Percentiles rank a stretch among this genome's conserved stretches.
Conservation (phyloP, 345 rosid genomes). For the Sonneratia alba region DNA sequence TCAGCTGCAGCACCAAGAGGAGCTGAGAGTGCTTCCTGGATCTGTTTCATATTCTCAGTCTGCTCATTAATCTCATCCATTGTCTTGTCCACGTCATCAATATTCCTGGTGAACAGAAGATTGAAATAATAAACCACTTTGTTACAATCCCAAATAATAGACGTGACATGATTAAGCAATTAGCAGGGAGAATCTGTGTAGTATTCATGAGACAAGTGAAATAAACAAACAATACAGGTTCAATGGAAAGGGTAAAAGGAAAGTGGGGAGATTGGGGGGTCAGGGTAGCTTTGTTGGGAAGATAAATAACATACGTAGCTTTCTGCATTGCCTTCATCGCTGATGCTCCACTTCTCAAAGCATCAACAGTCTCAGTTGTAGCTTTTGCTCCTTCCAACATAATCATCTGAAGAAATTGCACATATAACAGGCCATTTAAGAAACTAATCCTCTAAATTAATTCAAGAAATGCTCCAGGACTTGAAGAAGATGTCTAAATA, state of each 20-base stretch:
- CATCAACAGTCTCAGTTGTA: constrained; percentile 93
- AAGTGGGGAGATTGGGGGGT: no score
- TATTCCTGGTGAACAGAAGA: constrained; percentile 17
- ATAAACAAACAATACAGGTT: not conserved
- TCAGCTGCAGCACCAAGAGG: constrained; percentile 28
- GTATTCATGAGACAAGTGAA: not conserved
- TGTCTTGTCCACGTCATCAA: constrained; percentile 37
- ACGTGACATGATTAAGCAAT: not conserved
- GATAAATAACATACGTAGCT: constrained; percentile 5
- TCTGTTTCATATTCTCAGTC: constrained; percentile 41
- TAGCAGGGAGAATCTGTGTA: not conserved
- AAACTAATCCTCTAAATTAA: not conserved
- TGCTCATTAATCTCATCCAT: constrained; percentile 44
- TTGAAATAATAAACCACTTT: not conserved
- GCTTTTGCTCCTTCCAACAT: constrained; percentile 96
- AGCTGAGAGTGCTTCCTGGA: constrained; percentile 33
- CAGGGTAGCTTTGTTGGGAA: not conserved
- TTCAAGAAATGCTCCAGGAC: not conserved
- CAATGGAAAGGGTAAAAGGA: no score
- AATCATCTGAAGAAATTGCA: constrained; percentile 52
- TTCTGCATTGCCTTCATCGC: constrained; percentile 85
- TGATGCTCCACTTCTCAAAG: constrained; percentile 87
- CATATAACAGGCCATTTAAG: not conserved
- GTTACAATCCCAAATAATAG: not conserved
- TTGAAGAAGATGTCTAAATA: not conserved